A percentile compares a stretch with the other conserved stretches of the same genome.
phyloP scores from a whole-genome alignment of 768 basidiomycete species.

The Flagelloscypha sp. region DNA sequence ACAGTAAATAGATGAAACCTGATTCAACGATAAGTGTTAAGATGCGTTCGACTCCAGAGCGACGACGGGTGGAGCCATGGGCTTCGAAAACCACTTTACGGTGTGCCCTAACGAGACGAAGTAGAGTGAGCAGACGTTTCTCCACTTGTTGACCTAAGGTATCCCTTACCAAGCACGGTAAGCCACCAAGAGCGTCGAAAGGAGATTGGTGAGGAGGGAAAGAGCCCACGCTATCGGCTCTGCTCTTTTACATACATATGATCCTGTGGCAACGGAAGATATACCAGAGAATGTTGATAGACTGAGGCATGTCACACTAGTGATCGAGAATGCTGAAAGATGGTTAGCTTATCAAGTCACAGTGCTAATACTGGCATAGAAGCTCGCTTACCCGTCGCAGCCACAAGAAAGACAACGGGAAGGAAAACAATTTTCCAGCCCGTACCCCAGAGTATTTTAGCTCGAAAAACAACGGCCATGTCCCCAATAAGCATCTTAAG shows the following conservation, averaged over 20 bases:
- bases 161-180: not conserved
- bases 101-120: no score
- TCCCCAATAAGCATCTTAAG: slow-evolving; percentile 3
- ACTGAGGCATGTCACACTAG: no score
- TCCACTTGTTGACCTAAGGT: not conserved
- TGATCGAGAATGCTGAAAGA: no score
- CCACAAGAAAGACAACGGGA: no score
- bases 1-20: slow-evolving; percentile 13
- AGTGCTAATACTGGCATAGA: no score
- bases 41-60: slow-evolving; percentile 1
- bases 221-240: slow-evolving; percentile 1
- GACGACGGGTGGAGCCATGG: no score
- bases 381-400: no score
- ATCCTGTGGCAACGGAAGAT: not conserved
- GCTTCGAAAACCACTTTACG: no score
- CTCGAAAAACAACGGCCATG: no score
- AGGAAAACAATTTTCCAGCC: no score
- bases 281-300: not conserved
- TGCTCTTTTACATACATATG: not conserved
- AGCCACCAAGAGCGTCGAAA: not conserved
- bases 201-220: slow-evolving; percentile 1
- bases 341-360: no score
- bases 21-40: slow-evolving; percentile 12
- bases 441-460: no score
- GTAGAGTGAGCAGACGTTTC: not conserved